Evolutionary conservation across 1,139 yeast genomes (phyloP).

Genomic region (Suhomyces wounanorum): DNA sequence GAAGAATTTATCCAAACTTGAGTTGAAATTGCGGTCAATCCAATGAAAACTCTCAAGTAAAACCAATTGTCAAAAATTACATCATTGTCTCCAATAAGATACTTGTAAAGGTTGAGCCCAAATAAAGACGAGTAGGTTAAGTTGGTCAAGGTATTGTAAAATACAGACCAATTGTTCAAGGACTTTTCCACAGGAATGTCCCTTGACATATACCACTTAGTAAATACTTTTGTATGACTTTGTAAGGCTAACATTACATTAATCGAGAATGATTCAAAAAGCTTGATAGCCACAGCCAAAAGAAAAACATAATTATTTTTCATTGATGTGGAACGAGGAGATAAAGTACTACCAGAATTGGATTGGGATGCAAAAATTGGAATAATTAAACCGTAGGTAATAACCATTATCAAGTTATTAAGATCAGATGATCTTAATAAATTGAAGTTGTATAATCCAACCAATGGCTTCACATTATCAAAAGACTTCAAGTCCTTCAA

Average conservation of each 20-base stretch:
- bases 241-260: constrained; percentile 60
- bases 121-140: constrained; percentile 49
- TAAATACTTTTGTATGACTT: constrained; percentile 64
- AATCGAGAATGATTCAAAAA: constrained; percentile 55
- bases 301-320: constrained; percentile 35
- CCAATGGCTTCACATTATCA: constrained; percentile 55
- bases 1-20: constrained; percentile 76
- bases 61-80: constrained; percentile 42
- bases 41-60: constrained; percentile 61
- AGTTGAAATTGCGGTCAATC: constrained; percentile 53
- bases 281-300: constrained; percentile 52
- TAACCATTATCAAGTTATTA: constrained; percentile 50
- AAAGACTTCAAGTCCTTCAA: constrained; percentile 48
- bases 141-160: constrained; percentile 58
- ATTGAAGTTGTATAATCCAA: constrained; percentile 66
- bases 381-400: constrained; percentile 46
- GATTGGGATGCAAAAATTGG: constrained; percentile 43
- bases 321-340: constrained; percentile 4
- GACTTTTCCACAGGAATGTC: constrained; percentile 71
- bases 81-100: constrained; percentile 23
- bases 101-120: constrained; percentile 41
- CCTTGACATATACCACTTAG: constrained; percentile 64
- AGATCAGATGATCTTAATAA: constrained; percentile 67
- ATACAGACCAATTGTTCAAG: constrained; percentile 73
- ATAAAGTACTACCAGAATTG: constrained; percentile 14